Evolutionary conservation across 768 basidiomycete genomes (phyloP), one percentile per base, ranked within the genome.

Genomic region (Leccinellum albellum): DNA sequence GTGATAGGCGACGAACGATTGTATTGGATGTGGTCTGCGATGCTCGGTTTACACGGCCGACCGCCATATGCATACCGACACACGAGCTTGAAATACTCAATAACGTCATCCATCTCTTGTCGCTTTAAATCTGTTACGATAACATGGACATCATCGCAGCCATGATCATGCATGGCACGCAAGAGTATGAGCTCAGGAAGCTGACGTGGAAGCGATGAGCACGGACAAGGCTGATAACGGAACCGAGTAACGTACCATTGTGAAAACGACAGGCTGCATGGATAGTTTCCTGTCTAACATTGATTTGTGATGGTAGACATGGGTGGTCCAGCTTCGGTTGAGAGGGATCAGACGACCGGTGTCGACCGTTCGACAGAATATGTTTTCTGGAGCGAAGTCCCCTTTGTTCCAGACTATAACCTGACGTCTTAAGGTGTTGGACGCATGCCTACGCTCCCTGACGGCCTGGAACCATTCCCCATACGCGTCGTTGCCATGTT

Each of bases 251-350:
- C 78, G 61, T 64, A 88, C 88, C 86, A 90, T 88, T 49, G 88
- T 89, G 65, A 88, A 88, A 0, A 90, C 85, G 3, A 90, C 88
- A 6, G 85, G 88, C 80, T 88, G 85, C 87, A 89, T 89, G 24
- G 83, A 83, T 40, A 87, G 70, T 59, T 84, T 86, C 53, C 85
- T 78, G 63, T 88, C 87, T 58, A 83, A 80, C 82, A 89, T 87
- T 4, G 87, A 85, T 58, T 82, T 79, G 58, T 90, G 88, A 68
- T 89, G 87, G 66, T 85, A 89, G 40, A 90, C 85, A 70, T 89
- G 86, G 8, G 88, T 90, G 29, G 85, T 87, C 88, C 88, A 90
- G 17, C 87, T 88, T 57, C 88, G 80, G 78, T 89, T 87, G 63
- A 90, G 82, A 44, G 88, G 88, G 56, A 90, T 89, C 66, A 90